Evolutionary conservation across 169 alveolate species (phyloP).

Genomic region (Cryptosporidium tyzzeri): DNA sequence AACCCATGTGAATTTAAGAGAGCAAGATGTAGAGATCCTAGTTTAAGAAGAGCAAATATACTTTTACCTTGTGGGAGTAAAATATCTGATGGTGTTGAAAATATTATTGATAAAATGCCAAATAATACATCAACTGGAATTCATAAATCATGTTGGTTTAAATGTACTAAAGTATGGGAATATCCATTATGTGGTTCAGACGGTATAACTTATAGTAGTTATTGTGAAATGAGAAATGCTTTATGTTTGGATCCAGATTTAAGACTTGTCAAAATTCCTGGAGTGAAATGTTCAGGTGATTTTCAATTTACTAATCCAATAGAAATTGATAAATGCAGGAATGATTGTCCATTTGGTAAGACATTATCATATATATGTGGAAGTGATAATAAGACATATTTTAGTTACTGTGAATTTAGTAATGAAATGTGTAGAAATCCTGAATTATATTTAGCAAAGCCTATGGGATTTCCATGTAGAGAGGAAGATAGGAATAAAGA

Average conservation of each 20-base stretch:
- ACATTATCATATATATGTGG: slow-evolving; percentile 63
- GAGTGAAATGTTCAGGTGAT: slow-evolving; percentile 54
- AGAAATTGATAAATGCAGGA: slow-evolving; percentile 53
- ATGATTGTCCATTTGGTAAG: slow-evolving; percentile 58
- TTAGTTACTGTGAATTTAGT: slow-evolving; percentile 66
- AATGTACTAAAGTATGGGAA: slow-evolving; percentile 73
- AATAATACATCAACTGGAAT: slow-evolving; percentile 9
- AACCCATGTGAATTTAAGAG: slow-evolving; percentile 59
- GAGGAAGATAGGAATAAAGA: slow-evolving; percentile 49
- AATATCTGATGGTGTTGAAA: slow-evolving; percentile 25
- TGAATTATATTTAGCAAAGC: slow-evolving; percentile 56
- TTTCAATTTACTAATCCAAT: slow-evolving; percentile 67
- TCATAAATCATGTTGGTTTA: slow-evolving; percentile 43
- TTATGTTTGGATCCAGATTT: slow-evolving; percentile 71
- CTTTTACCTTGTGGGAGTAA: slow-evolving; percentile 59
- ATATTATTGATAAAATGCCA: slow-evolving; percentile 65
- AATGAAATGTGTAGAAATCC: slow-evolving; percentile 64
- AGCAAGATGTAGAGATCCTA: slow-evolving; percentile 63
- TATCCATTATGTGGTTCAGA: slow-evolving; percentile 74
- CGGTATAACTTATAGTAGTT: slow-evolving; percentile 75
- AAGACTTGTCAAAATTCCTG: slow-evolving; percentile 66
- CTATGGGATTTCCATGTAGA: slow-evolving; percentile 69
- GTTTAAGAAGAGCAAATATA: slow-evolving; percentile 47
- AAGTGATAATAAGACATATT: slow-evolving; percentile 55
- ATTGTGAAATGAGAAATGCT: slow-evolving; percentile 75